Conservation (phyloP, 495 filamentous ascomycete species). For the Aspergillus carlsbadensis region DNA sequence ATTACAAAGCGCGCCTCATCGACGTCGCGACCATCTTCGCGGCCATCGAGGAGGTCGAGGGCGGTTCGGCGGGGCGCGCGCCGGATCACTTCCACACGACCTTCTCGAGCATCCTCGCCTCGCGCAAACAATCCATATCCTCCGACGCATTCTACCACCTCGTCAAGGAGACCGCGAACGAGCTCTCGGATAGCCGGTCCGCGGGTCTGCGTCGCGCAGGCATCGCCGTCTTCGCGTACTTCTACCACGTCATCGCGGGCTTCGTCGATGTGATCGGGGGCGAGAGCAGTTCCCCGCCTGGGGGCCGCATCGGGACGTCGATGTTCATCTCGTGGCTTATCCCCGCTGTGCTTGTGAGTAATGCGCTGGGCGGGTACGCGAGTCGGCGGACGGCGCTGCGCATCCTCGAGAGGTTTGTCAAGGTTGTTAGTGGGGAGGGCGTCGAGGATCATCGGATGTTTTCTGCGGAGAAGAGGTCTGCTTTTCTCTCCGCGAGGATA, state of each 20-base stretch:
- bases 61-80: no score
- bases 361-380: neutral
- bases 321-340: constrained; percentile 1
- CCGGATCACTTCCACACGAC: no score
- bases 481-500: no score
- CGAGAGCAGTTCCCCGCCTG: neutral
- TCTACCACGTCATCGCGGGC: constrained; percentile 2
- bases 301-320: neutral
- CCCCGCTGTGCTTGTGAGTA: neutral
- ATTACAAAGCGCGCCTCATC: no score
- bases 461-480: no score
- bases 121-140: neutral
- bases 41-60: no score
- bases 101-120: neutral
- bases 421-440: neutral
- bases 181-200: neutral
- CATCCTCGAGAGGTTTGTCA: neutral
- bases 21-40: no score
- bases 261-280: constrained; percentile 1
- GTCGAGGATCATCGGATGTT: no score
- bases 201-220: neutral
- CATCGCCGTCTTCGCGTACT: neutral
- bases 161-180: neutral
- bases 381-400: neutral
- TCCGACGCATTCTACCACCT: neutral